phyloP scores from a whole-genome alignment of 805 yeast genomes.

The Maudiozyma serrabonitensis region DNA sequence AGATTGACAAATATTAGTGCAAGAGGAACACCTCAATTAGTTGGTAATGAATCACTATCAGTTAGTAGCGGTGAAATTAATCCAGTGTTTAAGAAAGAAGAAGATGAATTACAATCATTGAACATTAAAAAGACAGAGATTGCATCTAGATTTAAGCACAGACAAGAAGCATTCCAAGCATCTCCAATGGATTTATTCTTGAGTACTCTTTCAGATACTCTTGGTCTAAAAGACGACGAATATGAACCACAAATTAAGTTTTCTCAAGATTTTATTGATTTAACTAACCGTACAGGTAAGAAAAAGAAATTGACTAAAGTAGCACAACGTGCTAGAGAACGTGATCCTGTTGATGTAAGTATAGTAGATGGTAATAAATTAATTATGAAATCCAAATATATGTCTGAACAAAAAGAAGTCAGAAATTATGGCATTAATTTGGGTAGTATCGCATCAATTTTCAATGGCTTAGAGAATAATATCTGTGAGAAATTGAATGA shows the following conservation, averaged over 20 bases:
- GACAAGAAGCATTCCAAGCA: slow-evolving; percentile 24
- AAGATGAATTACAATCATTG: slow-evolving; percentile 20
- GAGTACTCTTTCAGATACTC: slow-evolving; percentile 25
- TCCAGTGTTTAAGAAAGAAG: slow-evolving; percentile 25
- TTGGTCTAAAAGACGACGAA: slow-evolving; percentile 24
- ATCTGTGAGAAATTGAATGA: slow-evolving; percentile 4
- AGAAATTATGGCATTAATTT: slow-evolving; percentile 10
- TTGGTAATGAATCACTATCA: neutral
- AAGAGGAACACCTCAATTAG: slow-evolving; percentile 16
- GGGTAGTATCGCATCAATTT: slow-evolving; percentile 18
- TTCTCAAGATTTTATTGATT: slow-evolving; percentile 21
- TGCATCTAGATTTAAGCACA: slow-evolving; percentile 27
- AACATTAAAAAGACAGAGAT: slow-evolving; percentile 25
- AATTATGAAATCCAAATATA: slow-evolving; percentile 20
- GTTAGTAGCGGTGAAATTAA: slow-evolving; percentile 1
- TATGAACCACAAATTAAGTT: slow-evolving; percentile 14
- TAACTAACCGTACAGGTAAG: slow-evolving; percentile 28
- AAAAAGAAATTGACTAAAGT: slow-evolving; percentile 23
- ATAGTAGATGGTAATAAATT: slow-evolving; percentile 19
- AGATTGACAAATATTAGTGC: slow-evolving; percentile 4
- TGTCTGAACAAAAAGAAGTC: slow-evolving; percentile 3
- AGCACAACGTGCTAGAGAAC: slow-evolving; percentile 25
- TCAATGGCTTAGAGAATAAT: slow-evolving; percentile 15
- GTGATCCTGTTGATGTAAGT: slow-evolving; percentile 19
- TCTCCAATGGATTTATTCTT: slow-evolving; percentile 27